Evolutionary conservation across 2,329 filamentous ascomycete species (phyloP).

Genomic region (Alternaria incomplexa): DNA sequence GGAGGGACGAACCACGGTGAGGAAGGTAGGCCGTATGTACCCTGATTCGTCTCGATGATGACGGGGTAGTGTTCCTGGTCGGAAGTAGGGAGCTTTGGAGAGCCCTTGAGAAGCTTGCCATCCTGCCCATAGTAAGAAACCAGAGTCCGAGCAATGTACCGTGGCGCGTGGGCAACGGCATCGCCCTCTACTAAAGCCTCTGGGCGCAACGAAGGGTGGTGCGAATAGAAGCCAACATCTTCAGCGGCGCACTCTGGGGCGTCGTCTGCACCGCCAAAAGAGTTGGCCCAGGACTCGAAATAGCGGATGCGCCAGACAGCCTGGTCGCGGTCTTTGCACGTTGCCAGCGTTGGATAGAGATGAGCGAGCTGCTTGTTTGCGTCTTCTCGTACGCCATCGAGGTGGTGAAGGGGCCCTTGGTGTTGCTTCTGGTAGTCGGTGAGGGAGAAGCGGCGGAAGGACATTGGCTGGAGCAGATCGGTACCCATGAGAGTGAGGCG

Average conservation of each 20-base stretch:
- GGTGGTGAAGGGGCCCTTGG: not conserved
- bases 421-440: not conserved
- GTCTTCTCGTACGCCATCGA: slow-evolving; percentile 4
- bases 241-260: not conserved
- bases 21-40: slow-evolving; percentile 23
- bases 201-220: slow-evolving; percentile 8
- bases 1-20: slow-evolving; percentile 24
- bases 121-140: slow-evolving; percentile 30
- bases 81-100: slow-evolving; percentile 11
- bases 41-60: slow-evolving; percentile 26
- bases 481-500: slow-evolving; percentile 23
- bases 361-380: slow-evolving; percentile 6
- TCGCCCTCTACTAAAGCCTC: not conserved
- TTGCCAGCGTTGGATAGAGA: slow-evolving; percentile 7
- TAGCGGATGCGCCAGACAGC: slow-evolving; percentile 23
- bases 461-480: slow-evolving; percentile 21
- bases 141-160: slow-evolving; percentile 24
- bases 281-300: slow-evolving; percentile 20
- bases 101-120: slow-evolving; percentile 21
- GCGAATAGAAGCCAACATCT: slow-evolving; percentile 12
- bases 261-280: slow-evolving; percentile 5
- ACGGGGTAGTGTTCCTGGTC: slow-evolving; percentile 11
- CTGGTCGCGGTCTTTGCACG: slow-evolving; percentile 16
- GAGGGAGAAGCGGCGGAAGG: not conserved
- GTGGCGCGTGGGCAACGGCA: not conserved